These are phyloP conservation scores for Wickerhamiella kurtzmanii DNA, from an alignment of 805 yeast genomes.

Conservation along the genomic window DNA sequence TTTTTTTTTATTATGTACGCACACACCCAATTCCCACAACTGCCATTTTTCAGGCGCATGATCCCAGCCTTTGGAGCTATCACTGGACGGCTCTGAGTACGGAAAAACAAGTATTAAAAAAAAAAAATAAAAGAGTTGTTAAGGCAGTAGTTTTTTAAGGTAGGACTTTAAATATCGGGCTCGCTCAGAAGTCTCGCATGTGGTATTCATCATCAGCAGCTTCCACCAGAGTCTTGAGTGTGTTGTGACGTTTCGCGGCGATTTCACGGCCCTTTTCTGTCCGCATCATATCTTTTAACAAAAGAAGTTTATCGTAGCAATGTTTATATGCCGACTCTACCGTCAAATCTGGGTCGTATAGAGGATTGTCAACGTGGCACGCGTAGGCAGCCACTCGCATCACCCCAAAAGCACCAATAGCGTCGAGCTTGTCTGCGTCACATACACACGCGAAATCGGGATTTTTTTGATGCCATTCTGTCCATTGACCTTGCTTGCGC, in stretches of 20 bases:
- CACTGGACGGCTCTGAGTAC: too few relatives aligned
- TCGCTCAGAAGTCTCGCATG: not conserved
- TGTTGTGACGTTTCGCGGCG: not conserved
- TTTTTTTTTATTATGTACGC: not conserved
- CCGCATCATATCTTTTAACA: constrained; percentile 20
- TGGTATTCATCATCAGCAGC: not conserved
- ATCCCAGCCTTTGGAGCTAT: not conserved
- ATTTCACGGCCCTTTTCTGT: constrained; percentile 10
- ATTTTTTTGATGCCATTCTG: constrained; percentile 23
- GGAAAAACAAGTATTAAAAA: not conserved
- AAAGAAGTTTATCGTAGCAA: constrained; percentile 24
- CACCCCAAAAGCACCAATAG: constrained; percentile 28
- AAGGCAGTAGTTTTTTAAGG: not conserved
- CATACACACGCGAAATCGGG: constrained; percentile 25
- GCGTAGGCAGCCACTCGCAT: constrained; percentile 26
- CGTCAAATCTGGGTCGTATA: constrained; percentile 14
- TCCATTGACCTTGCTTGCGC: constrained; percentile 18
- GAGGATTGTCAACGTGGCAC: constrained; percentile 20
- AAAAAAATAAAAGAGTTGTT: not conserved
- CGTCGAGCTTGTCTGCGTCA: constrained; percentile 32
- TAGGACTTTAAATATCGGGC: not conserved
- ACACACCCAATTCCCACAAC: too few relatives aligned
- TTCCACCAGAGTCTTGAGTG: not conserved
- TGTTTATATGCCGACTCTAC: constrained; percentile 21
- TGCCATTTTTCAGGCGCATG: too few relatives aligned